A percentile compares a stretch with the other conserved stretches of the same genome.
These are phyloP conservation scores for Sporothrix mexicana DNA, from an alignment of 2,329 filamentous ascomycete species.

Conservation along the genomic window DNA sequence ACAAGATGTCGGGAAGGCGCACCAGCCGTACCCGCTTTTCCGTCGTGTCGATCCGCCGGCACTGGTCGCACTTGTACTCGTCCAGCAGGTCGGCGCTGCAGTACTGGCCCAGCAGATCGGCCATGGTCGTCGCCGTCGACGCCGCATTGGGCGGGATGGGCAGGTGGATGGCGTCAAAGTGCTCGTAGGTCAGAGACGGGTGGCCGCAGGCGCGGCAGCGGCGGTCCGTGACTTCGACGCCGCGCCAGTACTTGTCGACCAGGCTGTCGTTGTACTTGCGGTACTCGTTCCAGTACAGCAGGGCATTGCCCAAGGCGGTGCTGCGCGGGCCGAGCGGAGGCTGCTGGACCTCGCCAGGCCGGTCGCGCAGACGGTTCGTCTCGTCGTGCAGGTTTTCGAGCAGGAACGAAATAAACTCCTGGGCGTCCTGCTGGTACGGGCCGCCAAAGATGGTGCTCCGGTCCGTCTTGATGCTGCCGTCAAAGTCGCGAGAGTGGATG, in stretches of 20 bases:
- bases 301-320: conserved; percentile 60
- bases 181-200: conserved; percentile 52
- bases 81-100: conserved; percentile 70
- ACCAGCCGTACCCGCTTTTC: conserved; percentile 76
- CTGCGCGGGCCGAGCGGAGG: conserved; percentile 41
- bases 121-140: conserved; percentile 45
- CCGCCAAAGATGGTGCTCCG: conserved; percentile 68
- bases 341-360: conserved; percentile 38
- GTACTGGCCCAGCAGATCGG: conserved; percentile 73
- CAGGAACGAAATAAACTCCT: conserved; percentile 86
- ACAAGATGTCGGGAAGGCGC: conserved; percentile 78
- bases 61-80: conserved; percentile 76
- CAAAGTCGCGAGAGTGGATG: conserved; percentile 56
- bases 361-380: conserved; percentile 68
- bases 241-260: conserved; percentile 79
- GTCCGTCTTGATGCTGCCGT: conserved; percentile 41
- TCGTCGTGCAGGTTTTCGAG: conserved; percentile 85
- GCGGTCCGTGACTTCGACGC: conserved; percentile 73
- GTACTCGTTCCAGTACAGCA: conserved; percentile 76
- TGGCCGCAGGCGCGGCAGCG: conserved; percentile 67
- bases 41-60: conserved; percentile 70
- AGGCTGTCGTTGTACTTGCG: conserved; percentile 73
- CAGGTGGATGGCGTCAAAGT: conserved; percentile 61
- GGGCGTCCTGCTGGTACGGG: conserved; percentile 82
- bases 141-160: conserved; percentile 45